Base-by-base conservation (phyloP, 208 protist genomes). In the Herpetomonas tarakana region DNA sequence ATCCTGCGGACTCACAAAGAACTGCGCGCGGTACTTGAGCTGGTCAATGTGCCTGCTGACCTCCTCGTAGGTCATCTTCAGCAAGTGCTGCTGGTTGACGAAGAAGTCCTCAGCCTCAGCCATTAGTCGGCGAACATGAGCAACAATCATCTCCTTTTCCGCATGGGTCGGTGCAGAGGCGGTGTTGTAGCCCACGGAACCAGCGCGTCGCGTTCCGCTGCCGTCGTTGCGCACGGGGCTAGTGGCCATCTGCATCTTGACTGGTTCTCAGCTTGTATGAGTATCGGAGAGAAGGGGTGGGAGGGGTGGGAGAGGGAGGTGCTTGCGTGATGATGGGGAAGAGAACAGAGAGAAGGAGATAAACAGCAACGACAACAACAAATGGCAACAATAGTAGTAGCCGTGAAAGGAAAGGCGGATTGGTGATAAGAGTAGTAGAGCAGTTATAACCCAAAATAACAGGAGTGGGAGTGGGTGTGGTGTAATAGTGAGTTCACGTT, bases 71-170 rank as follows among this genome's bases (percentile, higher is more conserved):
- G 81, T 62, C 2, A 75, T 28, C 49, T 77, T 66, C 2, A 92
- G 64, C 19, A 72, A 62, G 19, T 75, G 62, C 60, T 92, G 73
- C 54, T 92, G 85, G 28, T 78, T 65, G 1, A 49, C 46, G 55
- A 88, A 87, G 39, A 74, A 82, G 1, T 88, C 80, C 41, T 88
- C 76, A 1, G 75, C 52, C 26, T 88, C 75, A 0, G 66, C 71
- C 28, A 73, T 65, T 2, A 88, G 63, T 26, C 68, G 45, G 19
- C 64, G 66, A 12, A 92, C 45, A 26, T 68, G 44, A 21, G 31
- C 46, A 14, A 55, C 41, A 47, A 88, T 58, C 65, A 80, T 65
- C 45, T 86, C 78, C 39, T 63, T 44, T 22, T 77, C 65, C 28
- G 55, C 25, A 1, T 47, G 6, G 11, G 27, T 27, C 39, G 25